Conservation (phyloP, 192 early-diverging fungal genomes). For the Coemansia sp. region DNA sequence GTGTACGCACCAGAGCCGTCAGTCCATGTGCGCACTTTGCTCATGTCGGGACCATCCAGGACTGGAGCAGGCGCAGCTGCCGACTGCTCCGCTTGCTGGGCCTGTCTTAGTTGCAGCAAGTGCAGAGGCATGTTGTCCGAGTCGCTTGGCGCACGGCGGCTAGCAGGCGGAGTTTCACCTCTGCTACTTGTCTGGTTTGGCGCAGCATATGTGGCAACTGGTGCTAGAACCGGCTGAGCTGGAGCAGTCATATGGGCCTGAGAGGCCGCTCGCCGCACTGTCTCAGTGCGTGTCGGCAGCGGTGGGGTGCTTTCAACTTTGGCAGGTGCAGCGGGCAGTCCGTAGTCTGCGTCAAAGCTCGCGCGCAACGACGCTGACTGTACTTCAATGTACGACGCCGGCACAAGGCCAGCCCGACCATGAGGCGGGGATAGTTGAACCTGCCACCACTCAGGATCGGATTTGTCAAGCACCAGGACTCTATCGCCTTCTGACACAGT, state of each 20-base stretch:
- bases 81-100: slow-evolving; percentile 1
- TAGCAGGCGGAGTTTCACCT: not conserved
- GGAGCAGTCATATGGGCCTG: slow-evolving; percentile 1
- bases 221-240: not conserved
- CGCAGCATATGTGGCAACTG: not conserved
- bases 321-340: not conserved
- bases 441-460: slow-evolving; percentile 86
- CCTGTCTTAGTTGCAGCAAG: slow-evolving; percentile 21
- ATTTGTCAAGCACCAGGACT: slow-evolving; percentile 79
- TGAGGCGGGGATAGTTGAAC: slow-evolving; percentile 62
- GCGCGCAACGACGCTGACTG: not conserved
- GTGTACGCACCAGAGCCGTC: slow-evolving; percentile 88
- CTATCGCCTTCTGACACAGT: slow-evolving; percentile 77
- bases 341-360: not conserved
- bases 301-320: not conserved
- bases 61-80: not conserved
- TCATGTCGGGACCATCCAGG: slow-evolving; percentile 21
- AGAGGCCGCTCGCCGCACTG: slow-evolving; percentile 26
- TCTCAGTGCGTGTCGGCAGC: slow-evolving; percentile 29
- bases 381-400: slow-evolving; percentile 72
- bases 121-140: slow-evolving; percentile 48
- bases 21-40: slow-evolving; percentile 85
- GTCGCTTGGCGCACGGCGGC: slow-evolving; percentile 23
- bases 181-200: not conserved
- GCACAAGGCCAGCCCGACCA: slow-evolving; percentile 72